Evolutionary conservation across 2,329 filamentous ascomycete genomes (phyloP).

Genomic region (Talaromyces islandicus): DNA sequence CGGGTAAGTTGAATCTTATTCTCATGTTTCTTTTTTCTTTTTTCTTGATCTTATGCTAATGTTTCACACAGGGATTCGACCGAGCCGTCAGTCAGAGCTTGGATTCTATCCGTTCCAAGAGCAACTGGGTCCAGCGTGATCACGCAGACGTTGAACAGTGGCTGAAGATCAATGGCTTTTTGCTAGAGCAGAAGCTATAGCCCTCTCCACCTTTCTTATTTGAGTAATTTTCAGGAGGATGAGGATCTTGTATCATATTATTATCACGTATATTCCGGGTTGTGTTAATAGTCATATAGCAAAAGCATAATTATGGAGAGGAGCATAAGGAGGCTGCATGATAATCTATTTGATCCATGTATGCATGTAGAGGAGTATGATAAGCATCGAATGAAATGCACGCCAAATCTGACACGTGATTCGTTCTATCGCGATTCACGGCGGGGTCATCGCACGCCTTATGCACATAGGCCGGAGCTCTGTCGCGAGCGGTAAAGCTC

Average conservation of each 20-base stretch:
- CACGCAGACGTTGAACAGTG: constrained; percentile 67
- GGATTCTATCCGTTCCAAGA: constrained; percentile 79
- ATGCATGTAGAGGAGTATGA: too few species aligned
- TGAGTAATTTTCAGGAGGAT: not conserved
- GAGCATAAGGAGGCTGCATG: not conserved
- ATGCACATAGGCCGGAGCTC: too few species aligned
- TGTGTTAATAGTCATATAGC: not conserved
- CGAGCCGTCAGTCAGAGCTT: constrained; percentile 83
- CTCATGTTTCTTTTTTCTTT: not conserved
- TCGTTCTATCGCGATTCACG: too few species aligned
- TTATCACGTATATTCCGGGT: not conserved
- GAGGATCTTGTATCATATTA: not conserved
- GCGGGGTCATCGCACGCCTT: too few species aligned
- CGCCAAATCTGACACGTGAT: too few species aligned
- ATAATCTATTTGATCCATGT: not conserved
- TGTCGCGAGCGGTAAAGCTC: too few species aligned
- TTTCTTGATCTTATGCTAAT: not conserved
- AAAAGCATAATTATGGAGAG: not conserved
- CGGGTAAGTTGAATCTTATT: constrained; percentile 46
- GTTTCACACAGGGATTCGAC: constrained; percentile 59
- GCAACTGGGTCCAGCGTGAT: constrained; percentile 73
- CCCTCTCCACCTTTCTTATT: not conserved
- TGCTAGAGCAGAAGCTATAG: constrained; percentile 9
- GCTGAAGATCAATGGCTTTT: constrained; percentile 56
- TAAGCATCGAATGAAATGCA: too few species aligned